Base-by-base conservation (phyloP, 1,139 yeast species). In the Geotrichum candidum region DNA sequence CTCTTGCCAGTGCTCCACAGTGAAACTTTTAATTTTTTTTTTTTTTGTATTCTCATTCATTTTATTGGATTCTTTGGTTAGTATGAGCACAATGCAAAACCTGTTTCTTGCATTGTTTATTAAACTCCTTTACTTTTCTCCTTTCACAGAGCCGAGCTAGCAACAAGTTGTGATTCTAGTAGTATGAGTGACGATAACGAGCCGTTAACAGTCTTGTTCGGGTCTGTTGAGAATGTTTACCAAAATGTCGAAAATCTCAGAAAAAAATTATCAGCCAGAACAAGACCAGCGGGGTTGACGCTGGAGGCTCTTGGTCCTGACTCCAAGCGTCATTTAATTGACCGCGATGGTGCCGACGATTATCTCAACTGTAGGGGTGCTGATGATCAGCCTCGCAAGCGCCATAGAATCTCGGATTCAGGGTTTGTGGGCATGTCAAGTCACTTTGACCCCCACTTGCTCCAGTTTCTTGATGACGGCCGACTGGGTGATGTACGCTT, bases 401-500 rank as follows among this genome's bases (percentile, higher is more conserved):
- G 48, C 22, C 22, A n/a, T n/a, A 23, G 22, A n/a, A 41, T 41
- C 18, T 41, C 48, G 48, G 48, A 41, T 15, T 41, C 48, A n/a
- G 18, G 48, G 48, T 15, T 41, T 41, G 48, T 41, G 48, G 48
- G 48, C 7, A 41, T 38, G 35, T 55, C 58, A 5, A 55, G 58
- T 25, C 46, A 29, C 22, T 55, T 51, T 33, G 58, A 55, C 31
- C 58, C 58, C 27, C 58, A 55, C 23, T 22, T 55, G 23, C 38
- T 55, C 18, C 58, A 55, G 46, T 48, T 29, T 23, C 29, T 48
- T 5, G 65, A 68, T 10, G 67, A 65, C 53, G 68, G 65, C 46
- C 3, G 61, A 66, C 51, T 73, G 73, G 60, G 69, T 73, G 29
- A 72, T 73, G 56, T 69, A 70, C 51, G 70, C 71, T 7, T 65